Evolutionary conservation across 352 stramenopile genomes (phyloP).

Genomic region (Pythium sukuiense): DNA sequence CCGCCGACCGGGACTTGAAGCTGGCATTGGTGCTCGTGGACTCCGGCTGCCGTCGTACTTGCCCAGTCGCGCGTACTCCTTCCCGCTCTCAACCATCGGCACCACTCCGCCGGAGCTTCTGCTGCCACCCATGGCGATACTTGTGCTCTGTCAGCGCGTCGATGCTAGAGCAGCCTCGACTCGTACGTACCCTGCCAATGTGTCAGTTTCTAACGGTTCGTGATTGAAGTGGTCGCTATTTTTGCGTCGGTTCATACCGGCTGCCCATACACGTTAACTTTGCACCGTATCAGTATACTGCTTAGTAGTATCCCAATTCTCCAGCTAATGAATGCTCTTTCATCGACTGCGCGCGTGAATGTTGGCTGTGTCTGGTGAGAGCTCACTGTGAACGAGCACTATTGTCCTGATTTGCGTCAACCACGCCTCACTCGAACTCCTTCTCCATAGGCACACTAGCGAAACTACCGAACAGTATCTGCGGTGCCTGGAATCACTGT

Average conservation of each 20-base stretch:
- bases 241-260: not conserved
- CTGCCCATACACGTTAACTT: too few relatives aligned
- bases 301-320: too few relatives aligned
- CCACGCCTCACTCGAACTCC: too few relatives aligned
- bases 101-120: slow-evolving; percentile 4
- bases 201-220: not conserved
- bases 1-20: not conserved
- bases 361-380: too few relatives aligned
- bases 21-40: not conserved
- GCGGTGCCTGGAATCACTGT: not conserved
- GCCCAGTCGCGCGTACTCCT: slow-evolving; percentile 1
- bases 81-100: not conserved
- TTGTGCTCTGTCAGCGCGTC: not conserved
- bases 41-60: not conserved
- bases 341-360: too few relatives aligned
- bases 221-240: slow-evolving; percentile 5
- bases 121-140: not conserved
- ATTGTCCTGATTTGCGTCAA: too few relatives aligned
- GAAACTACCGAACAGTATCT: not conserved
- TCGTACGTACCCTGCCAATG: not conserved
- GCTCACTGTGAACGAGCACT: too few relatives aligned
- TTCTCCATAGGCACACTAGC: too few relatives aligned
- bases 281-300: too few relatives aligned
- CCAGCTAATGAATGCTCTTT: too few relatives aligned
- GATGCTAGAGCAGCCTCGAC: not conserved